A percentile compares a stretch with the other conserved stretches of the same genome.
Evolutionary conservation across 2,329 filamentous ascomycete species (phyloP).

Genomic region (Hypoxylon sp.): DNA sequence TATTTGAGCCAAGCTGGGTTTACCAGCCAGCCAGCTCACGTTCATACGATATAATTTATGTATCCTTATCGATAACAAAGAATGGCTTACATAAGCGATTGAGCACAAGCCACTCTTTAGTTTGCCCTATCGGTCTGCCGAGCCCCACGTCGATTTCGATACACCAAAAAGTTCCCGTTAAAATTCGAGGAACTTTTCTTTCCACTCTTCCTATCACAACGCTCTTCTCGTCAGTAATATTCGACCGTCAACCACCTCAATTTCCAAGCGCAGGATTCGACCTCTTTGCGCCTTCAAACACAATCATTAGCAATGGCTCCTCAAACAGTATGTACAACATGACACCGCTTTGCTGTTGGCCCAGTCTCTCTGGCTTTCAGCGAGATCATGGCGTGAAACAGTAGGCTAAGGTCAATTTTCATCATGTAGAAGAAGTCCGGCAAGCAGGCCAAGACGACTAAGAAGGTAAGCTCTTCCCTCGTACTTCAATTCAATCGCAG

Average conservation of each 20-base stretch:
- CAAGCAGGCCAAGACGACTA: constrained; percentile 81
- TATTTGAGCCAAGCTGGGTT: too few species aligned
- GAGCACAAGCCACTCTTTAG: constrained; percentile 20
- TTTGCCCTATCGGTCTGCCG: constrained; percentile 44
- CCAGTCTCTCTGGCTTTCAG: constrained; percentile 62
- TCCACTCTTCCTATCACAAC: constrained; percentile 32
- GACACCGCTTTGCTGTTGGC: constrained; percentile 95
- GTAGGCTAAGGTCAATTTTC: constrained; percentile 90
- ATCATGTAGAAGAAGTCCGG: constrained; percentile 76
- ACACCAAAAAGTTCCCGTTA: constrained; percentile 53
- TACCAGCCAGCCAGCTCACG: too few species aligned
- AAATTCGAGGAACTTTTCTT: constrained; percentile 49
- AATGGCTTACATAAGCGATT: background rate
- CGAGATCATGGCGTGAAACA: constrained; percentile 77
- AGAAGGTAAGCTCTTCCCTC: constrained; percentile 75
- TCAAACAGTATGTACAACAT: constrained; percentile 84
- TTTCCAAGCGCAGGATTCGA: constrained; percentile 61
- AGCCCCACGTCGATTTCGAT: constrained; percentile 49
- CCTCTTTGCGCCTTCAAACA: constrained; percentile 78
- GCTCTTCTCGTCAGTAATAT: constrained; percentile 35
- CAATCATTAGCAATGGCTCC: constrained; percentile 81
- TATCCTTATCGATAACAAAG: background rate
- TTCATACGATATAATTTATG: too few species aligned
- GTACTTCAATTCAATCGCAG: background rate
- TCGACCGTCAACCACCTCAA: constrained; percentile 46